Evolutionary conservation across 495 filamentous ascomycete species (phyloP), one percentile per base, ranked within the genome.

Genomic region (Daldinia loculata): DNA sequence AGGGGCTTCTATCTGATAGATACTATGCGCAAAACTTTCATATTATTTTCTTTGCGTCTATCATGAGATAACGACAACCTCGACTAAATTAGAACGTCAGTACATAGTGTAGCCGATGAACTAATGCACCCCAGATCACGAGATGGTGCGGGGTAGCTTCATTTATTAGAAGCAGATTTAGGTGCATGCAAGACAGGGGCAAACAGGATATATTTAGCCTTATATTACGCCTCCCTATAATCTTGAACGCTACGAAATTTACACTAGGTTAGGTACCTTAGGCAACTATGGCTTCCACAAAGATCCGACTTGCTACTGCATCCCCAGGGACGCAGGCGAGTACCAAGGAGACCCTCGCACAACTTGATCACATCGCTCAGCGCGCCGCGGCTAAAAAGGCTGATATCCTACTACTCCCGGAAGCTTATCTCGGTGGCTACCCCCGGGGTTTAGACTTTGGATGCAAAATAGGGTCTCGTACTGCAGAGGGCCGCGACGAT

Each of bases 351-450:
- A 97, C 94, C 3, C 88, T 98, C 55, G 56, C 75, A 8, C 85
- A 89, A 11, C 87, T 97, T 17, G 80, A 86, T 52, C 65, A 75
- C 11, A 87, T 89, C 19, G 86, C 89, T 29, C 64, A 63, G 1
- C 63, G 70, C 3, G 91, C 91, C 4, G 81, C 84, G 0, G 59
- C 61, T 1, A 75, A 81, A n/a, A 84, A 86, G 30, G 85, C 92
- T 27, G 86, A 95, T 74, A 85, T 98, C 56, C 80, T 98, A 17
- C 88, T 98, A 45, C 95, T 97, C 71, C 95, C 95, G 0, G 95
- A 98, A 82, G 95, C 95, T 27, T 98, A 93, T 77, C 85, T 98
- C 0, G 95, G 95, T 19, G 95, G 95, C 8, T 98, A 98, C 74
- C 95, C 95, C 14, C 90, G 95, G 24, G 91, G 91, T n/a, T 89